Base-by-base conservation (phyloP, 2,329 filamentous ascomycete genomes). In the Arthrobotrys sphaeroides region DNA sequence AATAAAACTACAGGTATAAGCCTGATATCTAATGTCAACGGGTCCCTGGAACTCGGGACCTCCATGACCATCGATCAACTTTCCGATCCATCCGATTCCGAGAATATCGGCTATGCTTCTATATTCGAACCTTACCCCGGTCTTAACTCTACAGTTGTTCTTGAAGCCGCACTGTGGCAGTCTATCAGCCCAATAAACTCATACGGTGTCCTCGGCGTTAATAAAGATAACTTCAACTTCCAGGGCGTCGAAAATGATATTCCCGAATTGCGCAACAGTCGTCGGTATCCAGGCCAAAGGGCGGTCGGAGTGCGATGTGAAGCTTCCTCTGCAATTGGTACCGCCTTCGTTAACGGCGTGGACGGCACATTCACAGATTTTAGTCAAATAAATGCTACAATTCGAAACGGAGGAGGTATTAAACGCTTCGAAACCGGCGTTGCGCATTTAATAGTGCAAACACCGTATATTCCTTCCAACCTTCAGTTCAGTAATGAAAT, bases 351-450 rank as follows among this genome's bases (percentile, higher is more conserved):
- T 20, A 74, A 74, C 38, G 70, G 70, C n/a, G 62, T 74, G 1
- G 42, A 38, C 18, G 70, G 70, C 4, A 60, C 55, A 2, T 74
- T 68, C 40, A 74, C 45, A 18, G 24, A 74, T 16, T 74, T 74
- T 47, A 74, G 26, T 1, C 62, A 67, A n/a, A 5, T 67, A 2
- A 36, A 62, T 31, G 64, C 64, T 6, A 64, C 53, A 13, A 45
- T 47, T 12, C 45, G 70, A 26, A 67, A 68, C 62, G 64, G 62
- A 31, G 70, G 70, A 2, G 70, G 70, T 22, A 74, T 74, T 28
- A 74, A 74, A 47, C 43, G 70, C 2, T 74, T 74, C 55, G 70
- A 74, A 68, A 68, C 62, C 1, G 70, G 70, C 2, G 64, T 74
- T 18, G 49, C 70, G 5, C 64, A 68, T 20, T 61, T 74, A 28